Evolutionary conservation across 495 filamentous ascomycete species (phyloP).

Genomic region (Melanomma pulvis-pyrius): DNA sequence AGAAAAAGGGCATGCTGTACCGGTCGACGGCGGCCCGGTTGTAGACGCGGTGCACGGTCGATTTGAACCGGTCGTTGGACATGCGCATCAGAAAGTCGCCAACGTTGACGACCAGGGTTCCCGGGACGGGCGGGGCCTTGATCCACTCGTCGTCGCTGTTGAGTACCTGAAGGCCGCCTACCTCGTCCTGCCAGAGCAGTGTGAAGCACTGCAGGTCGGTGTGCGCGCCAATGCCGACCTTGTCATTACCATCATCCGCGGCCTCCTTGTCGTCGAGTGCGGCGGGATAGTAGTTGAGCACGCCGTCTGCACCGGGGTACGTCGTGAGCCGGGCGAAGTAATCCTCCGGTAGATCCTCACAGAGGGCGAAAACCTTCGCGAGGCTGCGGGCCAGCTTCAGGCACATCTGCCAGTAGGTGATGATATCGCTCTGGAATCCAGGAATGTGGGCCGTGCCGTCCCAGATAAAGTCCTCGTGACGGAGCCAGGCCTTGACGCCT

Average conservation of each 20-base stretch:
- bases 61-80: constrained; percentile 33
- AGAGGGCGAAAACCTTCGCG: not conserved
- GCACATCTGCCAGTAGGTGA: not conserved
- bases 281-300: not conserved
- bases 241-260: not conserved
- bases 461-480: not conserved
- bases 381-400: not conserved
- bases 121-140: constrained; percentile 13
- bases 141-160: constrained; percentile 8
- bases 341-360: not conserved
- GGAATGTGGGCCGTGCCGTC: not conserved
- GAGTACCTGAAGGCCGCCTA: constrained; percentile 6
- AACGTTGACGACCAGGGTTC: constrained; percentile 16
- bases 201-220: constrained; percentile 39
- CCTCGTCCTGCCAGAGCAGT: constrained; percentile 24
- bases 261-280: not conserved
- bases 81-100: constrained; percentile 16
- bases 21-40: constrained; percentile 25
- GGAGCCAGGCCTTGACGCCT: not conserved
- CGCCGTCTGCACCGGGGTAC: not conserved
- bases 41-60: constrained; percentile 35
- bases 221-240: constrained; percentile 9
- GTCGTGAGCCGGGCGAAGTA: not conserved
- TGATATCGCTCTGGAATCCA: not conserved
- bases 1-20: constrained; percentile 38